Conservation (phyloP, 441 rosid species). For the Corymbia calophylla region DNA sequence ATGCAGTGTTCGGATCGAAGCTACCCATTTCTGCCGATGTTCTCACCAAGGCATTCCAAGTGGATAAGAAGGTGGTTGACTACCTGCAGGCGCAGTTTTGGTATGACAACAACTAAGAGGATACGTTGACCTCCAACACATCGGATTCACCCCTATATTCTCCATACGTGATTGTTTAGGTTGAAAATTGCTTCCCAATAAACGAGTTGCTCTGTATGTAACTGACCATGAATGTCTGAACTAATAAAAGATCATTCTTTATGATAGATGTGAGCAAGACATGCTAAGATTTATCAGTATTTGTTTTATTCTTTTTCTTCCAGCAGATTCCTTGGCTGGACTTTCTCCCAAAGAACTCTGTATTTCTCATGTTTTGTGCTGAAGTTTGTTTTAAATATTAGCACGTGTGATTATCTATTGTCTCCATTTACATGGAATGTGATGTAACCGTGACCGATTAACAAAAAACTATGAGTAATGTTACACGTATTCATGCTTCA, state of each 20-base stretch:
- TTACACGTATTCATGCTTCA: background rate
- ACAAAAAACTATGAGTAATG: background rate
- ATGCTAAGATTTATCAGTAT: background rate
- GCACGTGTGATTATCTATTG: background rate
- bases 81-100: background rate
- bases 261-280: background rate
- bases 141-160: background rate
- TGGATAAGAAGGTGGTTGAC: background rate
- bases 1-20: background rate
- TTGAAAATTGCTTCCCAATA: background rate
- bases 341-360: background rate
- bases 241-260: background rate
- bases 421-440: background rate
- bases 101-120: background rate
- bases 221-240: background rate
- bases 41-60: background rate
- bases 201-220: background rate
- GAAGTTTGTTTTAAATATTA: background rate
- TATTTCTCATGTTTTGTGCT: background rate
- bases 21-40: background rate
- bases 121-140: background rate
- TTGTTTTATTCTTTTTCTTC: background rate
- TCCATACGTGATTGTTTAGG: background rate
- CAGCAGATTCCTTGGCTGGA: background rate
- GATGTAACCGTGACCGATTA: background rate